Evolutionary conservation across 1,139 yeast species (phyloP), one percentile per base, ranked within the genome.

Genomic region (Chernovozyma sophiae-reginae): DNA sequence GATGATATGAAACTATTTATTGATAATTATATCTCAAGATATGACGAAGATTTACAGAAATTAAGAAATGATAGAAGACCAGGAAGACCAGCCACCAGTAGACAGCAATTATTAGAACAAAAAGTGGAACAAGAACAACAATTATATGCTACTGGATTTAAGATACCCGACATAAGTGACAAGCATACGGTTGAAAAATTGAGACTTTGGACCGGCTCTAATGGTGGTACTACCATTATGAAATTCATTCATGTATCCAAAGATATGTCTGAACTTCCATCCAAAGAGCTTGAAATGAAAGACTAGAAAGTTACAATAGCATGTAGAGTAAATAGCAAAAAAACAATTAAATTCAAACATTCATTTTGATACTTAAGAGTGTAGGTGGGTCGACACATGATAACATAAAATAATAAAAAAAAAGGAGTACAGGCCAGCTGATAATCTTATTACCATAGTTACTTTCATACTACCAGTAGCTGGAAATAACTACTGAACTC

Each of bases 11-110:
- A 80, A 47, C 56, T 66, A 0, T 73, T 86, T 43, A 69, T 86
- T 33, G 77, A 75, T 41, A 73, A 77, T 32, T 86, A 78, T 49
- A 63, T 86, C n/a, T 57, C 72, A 15, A 73, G 95, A 55, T 81
- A 79, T 52, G 84, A 81, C 48, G 87, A 77, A 15, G 96, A 87
- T 55, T 59, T 90, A 38, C 73, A 73, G 12, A 65, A 66, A 40
- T 64, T 85, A 41, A 74, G 73, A 46, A 60, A 56, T 4, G 76
- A 72, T 38, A 76, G 95, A 66, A 74, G 96, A 53, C 80, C 89
- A 13, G 95, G 95, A n/a, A 74, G 97, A 61, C 96, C 97, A 7
- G 74, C 86, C 16, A 62, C 84, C 8, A 74, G 72, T 43, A 77
- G 80, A 53, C 96, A 86, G 52, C 80, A 78, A 46, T 51, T 74